Percentiles rank a stretch among this genome's conserved stretches.
Conservation (phyloP, 371 early-diverging fungal genomes). For the Parasitella parasitica region DNA sequence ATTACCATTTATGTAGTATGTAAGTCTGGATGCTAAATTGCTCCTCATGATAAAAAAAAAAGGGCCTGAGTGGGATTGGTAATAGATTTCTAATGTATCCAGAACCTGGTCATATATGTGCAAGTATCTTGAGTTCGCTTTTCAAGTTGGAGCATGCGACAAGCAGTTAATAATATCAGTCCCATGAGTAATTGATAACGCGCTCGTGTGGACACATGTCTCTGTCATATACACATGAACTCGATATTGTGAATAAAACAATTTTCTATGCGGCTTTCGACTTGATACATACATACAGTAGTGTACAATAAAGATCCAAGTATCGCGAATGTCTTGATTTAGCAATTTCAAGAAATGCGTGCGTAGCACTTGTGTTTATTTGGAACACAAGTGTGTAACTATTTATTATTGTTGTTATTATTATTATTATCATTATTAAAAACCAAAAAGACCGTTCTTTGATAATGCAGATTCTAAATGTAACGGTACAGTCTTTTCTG, state of each 20-base stretch:
- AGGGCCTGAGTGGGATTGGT: not conserved
- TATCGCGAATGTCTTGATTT: not conserved
- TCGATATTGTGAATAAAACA: not conserved
- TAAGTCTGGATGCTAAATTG: not conserved
- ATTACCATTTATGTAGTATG: not conserved
- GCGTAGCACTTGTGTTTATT: not conserved
- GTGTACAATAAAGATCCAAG: not conserved
- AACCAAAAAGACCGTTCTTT: conserved; percentile 40
- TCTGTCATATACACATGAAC: too few species aligned
- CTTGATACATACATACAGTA: too few species aligned
- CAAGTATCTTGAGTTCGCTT: not conserved
- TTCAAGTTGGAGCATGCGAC: not conserved
- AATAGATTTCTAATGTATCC: not conserved
- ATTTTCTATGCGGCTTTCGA: too few species aligned
- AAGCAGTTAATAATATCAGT: too few species aligned
- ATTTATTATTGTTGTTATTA: too few species aligned
- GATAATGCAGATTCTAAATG: conserved; percentile 41
- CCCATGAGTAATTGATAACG: too few species aligned
- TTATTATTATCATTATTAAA: too few species aligned
- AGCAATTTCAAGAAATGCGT: not conserved
- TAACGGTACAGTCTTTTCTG: conserved; percentile 23
- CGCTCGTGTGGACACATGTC: too few species aligned
- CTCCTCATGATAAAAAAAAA: not conserved
- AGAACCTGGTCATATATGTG: not conserved
- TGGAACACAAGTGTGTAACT: conserved; percentile 7